Base-by-base conservation (phyloP, 345 rosid species). In the Litchi chinensis region DNA sequence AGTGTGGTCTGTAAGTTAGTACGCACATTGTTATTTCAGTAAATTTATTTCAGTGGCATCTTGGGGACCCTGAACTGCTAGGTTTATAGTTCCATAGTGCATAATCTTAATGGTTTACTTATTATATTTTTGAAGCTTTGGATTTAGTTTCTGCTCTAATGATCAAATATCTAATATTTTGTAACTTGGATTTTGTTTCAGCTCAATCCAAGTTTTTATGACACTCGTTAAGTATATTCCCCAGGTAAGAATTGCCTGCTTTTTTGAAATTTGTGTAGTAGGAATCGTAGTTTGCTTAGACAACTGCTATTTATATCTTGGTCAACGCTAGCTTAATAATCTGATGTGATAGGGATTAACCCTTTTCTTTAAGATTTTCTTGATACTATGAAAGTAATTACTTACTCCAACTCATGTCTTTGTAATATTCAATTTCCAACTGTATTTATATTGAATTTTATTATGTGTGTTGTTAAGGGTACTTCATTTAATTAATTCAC, bases 151-250 rank as follows among this genome's bases (percentile, higher is more conserved):
- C 15, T 44, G 54, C 57, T 56, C 44, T 10, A 10, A 6, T 24
- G 41, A 5, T 43, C 22, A 46, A 16, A 46, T 10, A 52, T 13
- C 54, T 76, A 56, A 76, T 68, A 5, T 56, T 56, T 56, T 40
- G 12, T n/a, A 13, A 15, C 41, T 68, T 65, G 13, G 57, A 76
- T 70, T 26, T 76, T 71, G 75, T 80, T 86, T 87, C 95, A 95
- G 98, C 89, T 78, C 93, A 37, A 92, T 95, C 79, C 98, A 95
- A 83, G 95, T 95, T 59, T 76, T 79, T 62, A 95, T 95, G 98
- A 92, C 98, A 10, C 83, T 83, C 46, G 83, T 95, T 82, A 95
- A 95, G 83, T 93, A 95, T 80, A 91, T 91, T 78, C 98, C 98
- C 37, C 98, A 93, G 95, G 98, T 93, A 66, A 82, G 83, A 60